Base-by-base conservation (phyloP, 345 rosid species). In the Syzygium aromaticum region DNA sequence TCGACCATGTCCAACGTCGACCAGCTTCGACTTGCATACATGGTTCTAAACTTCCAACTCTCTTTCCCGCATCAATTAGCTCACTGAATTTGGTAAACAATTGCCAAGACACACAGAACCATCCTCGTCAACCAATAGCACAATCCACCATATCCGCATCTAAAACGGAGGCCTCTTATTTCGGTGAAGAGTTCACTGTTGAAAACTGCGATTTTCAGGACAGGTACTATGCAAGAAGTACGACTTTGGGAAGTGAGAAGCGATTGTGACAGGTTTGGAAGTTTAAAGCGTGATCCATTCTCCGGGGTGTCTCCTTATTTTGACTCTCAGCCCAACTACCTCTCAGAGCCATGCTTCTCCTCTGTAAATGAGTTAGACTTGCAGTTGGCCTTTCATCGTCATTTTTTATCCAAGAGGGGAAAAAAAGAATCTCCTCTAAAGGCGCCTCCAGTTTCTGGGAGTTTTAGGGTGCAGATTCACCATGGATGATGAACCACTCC, bases 401-500 rank as follows among this genome's bases (percentile, higher is more conserved):
- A 13, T 22, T 3, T 23, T 25, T 28, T 25, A 13, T 86, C 61
- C 83, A 27, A 14, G 40, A 4, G 12, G 51, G 46, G 46, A 28
- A 30, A 15, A 52, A 33, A 19, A 27, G 28, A 61, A 64, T 43
- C 83, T 43, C 83, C 80, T 43, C 54, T 2, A 30, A 0, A 15
- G 8, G 8, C 4, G 25, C 38, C 7, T 13, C 3, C 38, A 27
- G 52, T 30, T 1, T 12, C 40, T 28, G 77, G 43, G 67, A 40
- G 80, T 87, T 46, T 30, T 83, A 77, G 0, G 52, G 27, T 86
- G 86, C 86, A 51, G 87, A 87, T 64, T 61, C 88, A 78, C 87
- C 86, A 93, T 90, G 95, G 92, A 91, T 51, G 88, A 92, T 30
- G 88, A 91, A 57, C 92, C 90, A 27, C 86, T 94, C 87, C 92